Conservation (phyloP, 305 asterid species). For the Plantago rigida region DNA sequence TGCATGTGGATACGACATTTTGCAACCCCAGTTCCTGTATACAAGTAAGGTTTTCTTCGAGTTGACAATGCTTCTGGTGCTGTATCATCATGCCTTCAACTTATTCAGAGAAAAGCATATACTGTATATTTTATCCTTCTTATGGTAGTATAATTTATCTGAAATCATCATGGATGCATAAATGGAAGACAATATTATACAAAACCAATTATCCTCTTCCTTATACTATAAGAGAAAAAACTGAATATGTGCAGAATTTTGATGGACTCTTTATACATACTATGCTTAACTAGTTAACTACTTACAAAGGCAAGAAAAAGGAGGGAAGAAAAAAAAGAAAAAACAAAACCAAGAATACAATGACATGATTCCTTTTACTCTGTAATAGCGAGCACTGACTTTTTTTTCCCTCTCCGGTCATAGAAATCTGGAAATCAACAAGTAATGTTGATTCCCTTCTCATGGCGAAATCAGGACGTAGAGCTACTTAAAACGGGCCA, state of each 20-base stretch:
- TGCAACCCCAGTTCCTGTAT: too few relatives aligned
- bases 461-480: slow-evolving; percentile 4
- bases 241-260: slow-evolving; percentile 17
- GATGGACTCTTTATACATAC: slow-evolving; percentile 30
- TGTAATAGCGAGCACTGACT: slow-evolving; percentile 10
- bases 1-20: too few relatives aligned
- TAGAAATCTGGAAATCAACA: slow-evolving; percentile 14
- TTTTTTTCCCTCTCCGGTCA: slow-evolving; percentile 7
- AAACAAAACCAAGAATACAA: slow-evolving; percentile 13
- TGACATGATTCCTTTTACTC: slow-evolving; percentile 18
- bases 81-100: too few relatives aligned
- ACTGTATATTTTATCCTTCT: too few relatives aligned
- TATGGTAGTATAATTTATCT: too few relatives aligned
- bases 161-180: not conserved
- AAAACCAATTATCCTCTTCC: slow-evolving; percentile 7
- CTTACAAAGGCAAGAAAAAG: too few relatives aligned
- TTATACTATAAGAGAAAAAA: not conserved
- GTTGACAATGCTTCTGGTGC: too few relatives aligned
- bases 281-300: slow-evolving; percentile 26
- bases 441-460: slow-evolving; percentile 7
- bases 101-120: too few relatives aligned
- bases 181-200: not conserved
- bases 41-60: too few relatives aligned
- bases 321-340: not conserved
- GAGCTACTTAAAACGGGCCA: slow-evolving; percentile 28